Base-by-base conservation (phyloP, 257 asterid species). In the Galeopsis tetrahit region DNA sequence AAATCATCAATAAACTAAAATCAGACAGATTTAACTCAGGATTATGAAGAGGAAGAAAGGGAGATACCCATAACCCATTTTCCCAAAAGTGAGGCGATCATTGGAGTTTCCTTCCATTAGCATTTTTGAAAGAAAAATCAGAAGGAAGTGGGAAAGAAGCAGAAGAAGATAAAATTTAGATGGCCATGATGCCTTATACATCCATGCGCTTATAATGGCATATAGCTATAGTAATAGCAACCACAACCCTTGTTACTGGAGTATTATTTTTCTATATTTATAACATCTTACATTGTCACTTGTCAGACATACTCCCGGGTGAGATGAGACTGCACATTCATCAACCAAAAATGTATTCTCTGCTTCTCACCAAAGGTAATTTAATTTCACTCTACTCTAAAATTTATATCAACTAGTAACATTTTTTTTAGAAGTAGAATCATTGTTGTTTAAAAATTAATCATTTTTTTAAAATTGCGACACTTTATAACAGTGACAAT, bases 11-110 rank as follows among this genome's bases (percentile, higher is more conserved):
- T 0, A 31, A 64, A 64, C 65, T 17, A 7, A 32, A 11, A 68
- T 59, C 39, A 39, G 34, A 39, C 51, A 81, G 39, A 68, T 63
- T 52, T 52, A 3, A 15, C 11, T 10, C 14, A 15, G 46, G 33
- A 35, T 55, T 28, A 44, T 17, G 10, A 35, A 71, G 57, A 55
- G 35, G n/a, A n/a, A 69, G 6, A 51, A 6, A 58, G 63, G 42
- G 40, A 68, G 39, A 66, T 82, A 94, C 99, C 99, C 99, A 82
- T 87, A 90, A 74, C 97, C 99, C 99, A 91, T 92, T 93, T 88
- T 91, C 80, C 99, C 99, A 71, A 91, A 95, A 79, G 93, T 91
- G 39, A 82, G 96, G 56, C 99, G 95, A 79, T 88, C 97, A 83
- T 72, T 69, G 44, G 88, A 82, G 82, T 46, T 80, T 75, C 81